Percentiles rank a stretch among this genome's conserved stretches.
Conservation (phyloP, 108 stramenopile genomes). For the Discostella pseudostelligera region DNA sequence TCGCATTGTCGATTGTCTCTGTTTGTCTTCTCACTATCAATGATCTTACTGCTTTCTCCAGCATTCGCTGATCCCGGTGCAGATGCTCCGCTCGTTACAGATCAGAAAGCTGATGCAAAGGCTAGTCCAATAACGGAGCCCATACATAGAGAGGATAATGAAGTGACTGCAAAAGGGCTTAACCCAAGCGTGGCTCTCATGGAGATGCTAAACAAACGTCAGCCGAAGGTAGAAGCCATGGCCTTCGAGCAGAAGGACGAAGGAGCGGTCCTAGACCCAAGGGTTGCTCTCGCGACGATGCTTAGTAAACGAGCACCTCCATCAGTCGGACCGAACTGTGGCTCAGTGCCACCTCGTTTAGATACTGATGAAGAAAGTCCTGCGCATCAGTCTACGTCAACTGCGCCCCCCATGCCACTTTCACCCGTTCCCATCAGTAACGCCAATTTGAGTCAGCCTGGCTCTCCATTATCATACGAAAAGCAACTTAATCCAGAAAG, state of each 20-base stretch:
- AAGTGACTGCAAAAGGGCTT: neutral
- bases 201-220: conserved; percentile 16
- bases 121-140: neutral
- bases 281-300: conserved; percentile 27
- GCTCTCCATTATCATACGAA: neutral
- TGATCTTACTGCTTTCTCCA: too few relatives aligned
- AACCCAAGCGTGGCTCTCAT: conserved; percentile 19
- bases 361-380: too few relatives aligned
- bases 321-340: too few relatives aligned
- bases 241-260: neutral
- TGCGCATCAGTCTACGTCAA: neutral
- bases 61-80: neutral
- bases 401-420: neutral
- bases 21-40: neutral
- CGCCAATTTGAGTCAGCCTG: neutral
- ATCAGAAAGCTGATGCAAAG: neutral
- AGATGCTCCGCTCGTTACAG: neutral
- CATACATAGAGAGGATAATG: neutral
- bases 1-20: neutral
- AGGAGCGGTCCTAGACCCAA: neutral
- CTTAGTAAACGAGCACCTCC: conserved; percentile 17
- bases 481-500: neutral
- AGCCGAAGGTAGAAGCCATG: conserved; percentile 13
- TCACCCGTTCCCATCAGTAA: conserved; percentile 7
- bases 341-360: too few relatives aligned